A percentile compares a stretch with the other conserved stretches of the same genome.
phyloP scores from a whole-genome alignment of 352 stramenopile species.

The Phytophthora colocasiae region DNA sequence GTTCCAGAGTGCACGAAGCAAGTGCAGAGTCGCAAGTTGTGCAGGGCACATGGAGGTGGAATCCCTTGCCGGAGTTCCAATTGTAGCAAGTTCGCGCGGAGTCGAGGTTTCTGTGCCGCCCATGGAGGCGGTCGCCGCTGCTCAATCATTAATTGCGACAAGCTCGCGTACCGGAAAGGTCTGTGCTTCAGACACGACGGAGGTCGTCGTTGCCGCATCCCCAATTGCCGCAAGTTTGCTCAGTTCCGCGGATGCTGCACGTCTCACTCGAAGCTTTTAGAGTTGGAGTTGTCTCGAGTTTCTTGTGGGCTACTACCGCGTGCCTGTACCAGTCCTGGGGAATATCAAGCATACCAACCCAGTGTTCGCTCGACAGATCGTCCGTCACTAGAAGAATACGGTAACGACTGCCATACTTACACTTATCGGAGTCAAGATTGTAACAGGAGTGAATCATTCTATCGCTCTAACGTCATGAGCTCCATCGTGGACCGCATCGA shows the following conservation, averaged over 20 bases:
- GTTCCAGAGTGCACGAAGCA: slow-evolving; percentile 68
- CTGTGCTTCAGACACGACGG: slow-evolving; percentile 75
- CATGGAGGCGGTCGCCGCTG: slow-evolving; percentile 72
- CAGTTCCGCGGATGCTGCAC: slow-evolving; percentile 52
- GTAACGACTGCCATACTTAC: no score
- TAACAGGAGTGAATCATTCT: no score
- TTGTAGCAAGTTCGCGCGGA: slow-evolving; percentile 76
- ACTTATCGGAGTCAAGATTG: no score
- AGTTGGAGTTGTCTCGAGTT: no score
- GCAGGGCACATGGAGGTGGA: slow-evolving; percentile 79
- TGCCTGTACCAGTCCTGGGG: no score
- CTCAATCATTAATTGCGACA: slow-evolving; percentile 50
- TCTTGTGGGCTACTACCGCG: no score
- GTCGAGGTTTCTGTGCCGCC: slow-evolving; percentile 65
- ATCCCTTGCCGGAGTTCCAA: slow-evolving; percentile 60
- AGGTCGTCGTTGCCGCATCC: slow-evolving; percentile 61
- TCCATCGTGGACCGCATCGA: no score
- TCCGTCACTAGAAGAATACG: no score
- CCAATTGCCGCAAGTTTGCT: slow-evolving; percentile 73
- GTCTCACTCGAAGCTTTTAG: slow-evolving; percentile 12
- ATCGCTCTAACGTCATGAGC: no score
- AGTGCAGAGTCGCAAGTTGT: slow-evolving; percentile 67
- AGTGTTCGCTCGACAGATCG: no score
- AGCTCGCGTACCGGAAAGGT: slow-evolving; percentile 66
- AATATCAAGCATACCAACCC: no score